Evolutionary conservation across 176 grass and related monocot species (phyloP), one percentile per base, ranked within the genome.

Genomic region (Coix lacrymajobi): DNA sequence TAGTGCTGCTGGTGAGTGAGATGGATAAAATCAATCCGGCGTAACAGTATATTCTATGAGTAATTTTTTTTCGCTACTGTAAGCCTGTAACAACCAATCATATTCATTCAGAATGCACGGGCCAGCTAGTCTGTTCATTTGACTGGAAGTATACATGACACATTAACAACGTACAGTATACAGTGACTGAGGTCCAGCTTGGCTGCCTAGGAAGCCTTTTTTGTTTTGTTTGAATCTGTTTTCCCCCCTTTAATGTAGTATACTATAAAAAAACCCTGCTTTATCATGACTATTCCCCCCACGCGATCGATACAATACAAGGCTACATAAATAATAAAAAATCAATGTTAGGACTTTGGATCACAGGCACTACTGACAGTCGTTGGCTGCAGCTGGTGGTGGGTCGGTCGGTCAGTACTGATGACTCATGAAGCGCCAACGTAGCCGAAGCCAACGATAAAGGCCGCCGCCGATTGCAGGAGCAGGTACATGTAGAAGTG

Each of bases 401-500:
- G 34, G 17, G 17, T 22, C 8, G 16, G 43, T 17, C 45, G 17
- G 13, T 89, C 75, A 81, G n/a, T n/a, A n/a, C n/a, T 69, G 36
- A 20, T 15, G 57, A 17, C 20, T 20, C 51, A n/a, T 22, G 51
- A 8, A 8, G 82, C 43, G 36, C 94, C 92, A 0, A 97, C 80
- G 37, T 94, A 97, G 65, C 92, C 90, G 58, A 94, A 88, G 17
- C 89, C 94, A 48, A 94, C 78, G 43, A 97, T 83, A 69, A 94
- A 97, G 33, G 91, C 91, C 1, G 94, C 94, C 25, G 82, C 85
- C 15, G 92, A 84, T 46, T 97, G 94, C 51, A 94, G 73, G 30
- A 97, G 62, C 38, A 97, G 86, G 73, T 94, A 97, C 75, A 92
- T 10, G 79, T 92, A 94, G 79, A 89, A 97, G 79, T 87, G 89